Percentiles rank a stretch among this genome's conserved stretches.
Evolutionary conservation across 2,329 filamentous ascomycete species (phyloP).

Genomic region (Huntiella moniliformis): DNA sequence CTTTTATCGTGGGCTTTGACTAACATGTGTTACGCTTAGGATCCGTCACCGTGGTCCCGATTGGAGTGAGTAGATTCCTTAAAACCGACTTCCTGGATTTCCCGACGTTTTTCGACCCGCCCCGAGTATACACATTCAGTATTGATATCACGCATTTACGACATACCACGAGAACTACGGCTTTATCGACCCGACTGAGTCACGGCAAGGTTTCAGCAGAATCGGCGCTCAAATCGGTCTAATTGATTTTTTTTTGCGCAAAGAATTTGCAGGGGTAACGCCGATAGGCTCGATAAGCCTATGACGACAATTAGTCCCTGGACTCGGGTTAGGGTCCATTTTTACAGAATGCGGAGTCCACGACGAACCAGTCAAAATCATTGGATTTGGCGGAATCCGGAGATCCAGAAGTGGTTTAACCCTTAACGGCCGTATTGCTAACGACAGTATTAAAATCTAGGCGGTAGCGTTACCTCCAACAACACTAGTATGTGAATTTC

Average conservation of each 20-base stretch:
- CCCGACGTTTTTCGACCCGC: background rate
- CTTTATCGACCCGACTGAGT: background rate
- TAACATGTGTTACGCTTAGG: constrained; percentile 26
- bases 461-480: constrained; percentile 75
- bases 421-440: constrained; percentile 8
- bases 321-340: background rate
- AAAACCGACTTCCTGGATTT: background rate
- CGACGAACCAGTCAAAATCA: background rate
- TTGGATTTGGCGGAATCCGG: background rate
- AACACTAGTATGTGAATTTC: constrained; percentile 54
- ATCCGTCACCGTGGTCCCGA: constrained; percentile 93
- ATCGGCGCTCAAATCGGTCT: too few relatives aligned
- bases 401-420: background rate
- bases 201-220: background rate
- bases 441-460: constrained; percentile 26
- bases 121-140: too few relatives aligned
- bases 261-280: too few relatives aligned
- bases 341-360: background rate
- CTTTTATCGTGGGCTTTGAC: constrained; percentile 1
- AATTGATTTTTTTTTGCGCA: too few relatives aligned
- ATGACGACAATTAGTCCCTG: too few relatives aligned
- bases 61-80: constrained; percentile 58
- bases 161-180: too few relatives aligned
- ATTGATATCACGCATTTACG: too few relatives aligned
- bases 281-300: too few relatives aligned